Evolutionary conservation across 106 monocot species (phyloP).

Genomic region (Chionographis japonica): DNA sequence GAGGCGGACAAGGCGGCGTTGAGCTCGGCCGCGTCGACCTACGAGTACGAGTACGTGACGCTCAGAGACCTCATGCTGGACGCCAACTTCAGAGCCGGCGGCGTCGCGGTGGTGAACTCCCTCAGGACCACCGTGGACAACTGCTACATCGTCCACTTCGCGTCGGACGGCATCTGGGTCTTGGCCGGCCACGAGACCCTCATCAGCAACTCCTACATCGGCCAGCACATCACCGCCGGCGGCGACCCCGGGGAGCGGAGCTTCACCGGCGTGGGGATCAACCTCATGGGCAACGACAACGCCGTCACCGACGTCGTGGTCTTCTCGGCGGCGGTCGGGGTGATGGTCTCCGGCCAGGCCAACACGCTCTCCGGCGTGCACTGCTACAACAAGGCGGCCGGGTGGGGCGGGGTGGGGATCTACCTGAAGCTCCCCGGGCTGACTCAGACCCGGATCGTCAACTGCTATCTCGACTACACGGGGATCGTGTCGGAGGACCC

Average conservation of each 20-base stretch:
- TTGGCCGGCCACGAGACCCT: conserved; percentile 59
- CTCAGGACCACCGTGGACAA: conserved; percentile 55
- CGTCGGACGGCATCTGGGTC: conserved; percentile 47
- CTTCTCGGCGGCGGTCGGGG: conserved; percentile 60
- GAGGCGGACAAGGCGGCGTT: not conserved
- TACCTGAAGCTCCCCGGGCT: conserved; percentile 43
- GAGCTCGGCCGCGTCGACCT: not conserved
- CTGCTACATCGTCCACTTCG: conserved; percentile 60
- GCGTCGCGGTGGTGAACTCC: conserved; percentile 53
- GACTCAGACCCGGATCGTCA: conserved; percentile 57
- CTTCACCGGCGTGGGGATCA: conserved; percentile 57
- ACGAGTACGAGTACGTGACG: conserved; percentile 63
- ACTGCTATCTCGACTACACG: conserved; percentile 71
- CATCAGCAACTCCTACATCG: conserved; percentile 44
- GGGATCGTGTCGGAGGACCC: conserved; percentile 75
- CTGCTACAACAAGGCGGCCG: conserved; percentile 78
- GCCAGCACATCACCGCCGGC: conserved; percentile 68
- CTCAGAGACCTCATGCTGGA: conserved; percentile 60
- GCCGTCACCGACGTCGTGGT: conserved; percentile 60
- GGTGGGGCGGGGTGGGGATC: conserved; percentile 64
- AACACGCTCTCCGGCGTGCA: conserved; percentile 59
- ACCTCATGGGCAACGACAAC: conserved; percentile 54
- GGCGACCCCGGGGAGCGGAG: conserved; percentile 46
- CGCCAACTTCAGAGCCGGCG: conserved; percentile 55
- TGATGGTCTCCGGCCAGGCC: conserved; percentile 53